Evolutionary conservation across 495 filamentous ascomycete genomes (phyloP).

Genomic region (Xylaria grammica): DNA sequence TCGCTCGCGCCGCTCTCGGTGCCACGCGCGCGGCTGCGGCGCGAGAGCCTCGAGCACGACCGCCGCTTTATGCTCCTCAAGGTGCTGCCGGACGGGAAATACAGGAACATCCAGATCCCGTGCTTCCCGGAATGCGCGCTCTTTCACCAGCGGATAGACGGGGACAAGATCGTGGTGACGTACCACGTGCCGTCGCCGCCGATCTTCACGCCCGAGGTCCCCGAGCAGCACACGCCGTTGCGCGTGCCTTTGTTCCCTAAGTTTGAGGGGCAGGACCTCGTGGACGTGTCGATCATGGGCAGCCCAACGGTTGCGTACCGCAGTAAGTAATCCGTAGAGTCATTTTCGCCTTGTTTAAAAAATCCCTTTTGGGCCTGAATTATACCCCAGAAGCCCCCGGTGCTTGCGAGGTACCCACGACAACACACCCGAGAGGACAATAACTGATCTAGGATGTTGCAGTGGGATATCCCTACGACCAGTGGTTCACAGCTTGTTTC

Average conservation of each 20-base stretch:
- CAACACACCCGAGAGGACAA: too few relatives aligned
- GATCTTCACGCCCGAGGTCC: slow-evolving; percentile 22
- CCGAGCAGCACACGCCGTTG: slow-evolving; percentile 38
- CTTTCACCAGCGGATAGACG: slow-evolving; percentile 65
- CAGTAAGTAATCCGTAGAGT: background rate
- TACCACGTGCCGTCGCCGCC: slow-evolving; percentile 50
- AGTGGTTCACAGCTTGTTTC: slow-evolving; percentile 76
- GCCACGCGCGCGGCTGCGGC: slow-evolving; percentile 57
- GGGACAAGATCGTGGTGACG: slow-evolving; percentile 56
- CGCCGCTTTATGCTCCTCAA: slow-evolving; percentile 76
- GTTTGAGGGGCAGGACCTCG: slow-evolving; percentile 44
- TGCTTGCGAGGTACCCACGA: too few relatives aligned
- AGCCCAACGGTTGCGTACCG: slow-evolving; percentile 69
- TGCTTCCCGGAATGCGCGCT: slow-evolving; percentile 68
- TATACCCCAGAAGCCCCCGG: too few relatives aligned
- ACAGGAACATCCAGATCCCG: slow-evolving; percentile 69
- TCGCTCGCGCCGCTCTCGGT: slow-evolving; percentile 72
- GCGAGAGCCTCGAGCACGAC: slow-evolving; percentile 76
- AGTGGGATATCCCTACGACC: slow-evolving; percentile 65
- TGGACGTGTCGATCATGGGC: slow-evolving; percentile 61
- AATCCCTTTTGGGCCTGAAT: too few relatives aligned
- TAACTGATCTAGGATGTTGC: slow-evolving; percentile 38
- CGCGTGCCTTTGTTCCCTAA: slow-evolving; percentile 67
- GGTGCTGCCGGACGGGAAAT: slow-evolving; percentile 26
- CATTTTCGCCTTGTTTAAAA: too few relatives aligned